A percentile compares a stretch with the other conserved stretches of the same genome.
These are phyloP conservation scores for Arabidopsis thaliana DNA, from an alignment of 345 rosid species.

Conservation along the genomic window TAIR10.1 NC_003075.7:7767501-7768000, in stretches of 20 bases:
- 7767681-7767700: too few relatives aligned
- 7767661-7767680: not conserved
- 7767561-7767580: constrained; percentile 74
- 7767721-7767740: constrained; percentile 77
- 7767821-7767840: constrained; percentile 60
- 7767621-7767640: constrained; percentile 96
- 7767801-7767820: constrained; percentile 82
- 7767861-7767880: constrained; percentile 68
- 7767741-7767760: constrained; percentile 73
- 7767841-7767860: constrained; percentile 73
- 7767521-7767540: constrained; percentile 16
- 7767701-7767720: constrained; percentile 41
- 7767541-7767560: constrained; percentile 33
- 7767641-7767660: constrained; percentile 53
- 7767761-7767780: constrained; percentile 57
- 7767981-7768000: constrained; percentile 95
- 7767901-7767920: not conserved
- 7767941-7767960: not conserved
- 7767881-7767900: constrained; percentile 51
- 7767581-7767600: constrained; percentile 79
- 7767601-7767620: constrained; percentile 87
- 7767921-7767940: not conserved
- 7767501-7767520: not conserved
- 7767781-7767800: constrained; percentile 92
- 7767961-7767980: constrained; percentile 57